These are phyloP conservation scores for Podosphaera fusca DNA, from an alignment of 2,329 filamentous ascomycete species.

Conservation along the genomic window DNA sequence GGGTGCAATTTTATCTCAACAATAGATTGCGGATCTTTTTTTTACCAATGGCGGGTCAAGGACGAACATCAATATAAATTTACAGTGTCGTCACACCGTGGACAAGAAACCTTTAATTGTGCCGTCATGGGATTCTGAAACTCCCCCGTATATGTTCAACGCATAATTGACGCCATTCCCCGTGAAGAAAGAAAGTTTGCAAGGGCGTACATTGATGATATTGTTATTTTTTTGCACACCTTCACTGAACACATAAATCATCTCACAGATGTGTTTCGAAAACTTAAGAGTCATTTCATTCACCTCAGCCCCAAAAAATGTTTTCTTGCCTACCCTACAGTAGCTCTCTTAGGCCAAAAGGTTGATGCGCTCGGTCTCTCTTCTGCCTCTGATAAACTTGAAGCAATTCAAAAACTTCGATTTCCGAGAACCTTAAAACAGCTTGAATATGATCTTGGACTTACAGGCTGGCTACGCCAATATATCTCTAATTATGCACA, in stretches of 20 bases:
- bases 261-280: not conserved
- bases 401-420: not conserved
- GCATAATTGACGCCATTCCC: not conserved
- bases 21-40: not conserved
- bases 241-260: not conserved
- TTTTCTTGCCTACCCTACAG: too few species aligned
- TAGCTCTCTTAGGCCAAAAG: too few species aligned
- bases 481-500: too few species aligned
- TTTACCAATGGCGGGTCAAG: not conserved
- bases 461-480: too few species aligned
- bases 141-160: not conserved
- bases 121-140: not conserved
- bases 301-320: not conserved
- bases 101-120: not conserved
- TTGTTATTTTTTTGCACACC: not conserved
- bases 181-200: not conserved
- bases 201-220: not conserved
- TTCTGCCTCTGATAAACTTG: not conserved
- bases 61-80: not conserved
- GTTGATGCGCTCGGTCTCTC: too few species aligned
- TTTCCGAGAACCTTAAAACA: not conserved
- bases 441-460: not conserved
- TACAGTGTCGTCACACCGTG: not conserved
- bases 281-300: not conserved
- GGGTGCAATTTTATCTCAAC: not conserved